A percentile compares a stretch with the other conserved stretches of the same genome.
Evolutionary conservation across 2,329 filamentous ascomycete species (phyloP).

Genomic region (Hypoxylon sp.): DNA sequence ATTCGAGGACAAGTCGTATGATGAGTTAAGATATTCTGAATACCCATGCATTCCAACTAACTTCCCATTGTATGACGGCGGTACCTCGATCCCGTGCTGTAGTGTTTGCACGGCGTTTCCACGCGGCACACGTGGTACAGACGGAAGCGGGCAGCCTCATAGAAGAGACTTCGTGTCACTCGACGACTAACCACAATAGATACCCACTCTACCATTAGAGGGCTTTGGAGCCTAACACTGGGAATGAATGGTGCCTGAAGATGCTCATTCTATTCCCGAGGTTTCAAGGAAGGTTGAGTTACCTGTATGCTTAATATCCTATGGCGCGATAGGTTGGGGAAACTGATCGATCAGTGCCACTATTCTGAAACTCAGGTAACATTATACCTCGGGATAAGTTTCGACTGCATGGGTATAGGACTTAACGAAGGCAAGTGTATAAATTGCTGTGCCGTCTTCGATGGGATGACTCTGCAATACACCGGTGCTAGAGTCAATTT

Average conservation of each 20-base stretch:
- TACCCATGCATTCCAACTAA: not conserved
- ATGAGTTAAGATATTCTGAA: not conserved
- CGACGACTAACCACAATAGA: constrained; percentile 1
- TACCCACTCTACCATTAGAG: not conserved
- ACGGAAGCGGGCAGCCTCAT: constrained; percentile 39
- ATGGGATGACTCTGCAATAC: not conserved
- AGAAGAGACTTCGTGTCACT: constrained; percentile 22
- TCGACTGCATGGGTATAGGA: not conserved
- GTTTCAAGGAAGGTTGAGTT: not conserved
- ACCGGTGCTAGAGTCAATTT: not conserved
- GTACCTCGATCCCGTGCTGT: constrained; percentile 21
- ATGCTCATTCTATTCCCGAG: not conserved
- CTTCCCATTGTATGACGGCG: not conserved
- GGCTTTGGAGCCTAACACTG: not conserved
- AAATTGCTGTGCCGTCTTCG: constrained; percentile 6
- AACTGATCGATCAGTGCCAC: not conserved
- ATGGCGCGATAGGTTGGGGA: not conserved
- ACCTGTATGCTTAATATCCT: not conserved
- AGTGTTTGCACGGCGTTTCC: constrained; percentile 33
- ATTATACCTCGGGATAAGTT: not conserved
- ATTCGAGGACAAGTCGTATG: constrained; percentile 1
- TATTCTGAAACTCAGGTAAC: not conserved
- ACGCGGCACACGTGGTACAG: constrained; percentile 32
- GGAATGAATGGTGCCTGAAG: not conserved
- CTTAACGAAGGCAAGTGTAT: not conserved